These are phyloP conservation scores for Dendrothele bispora DNA, from an alignment of 768 basidiomycete species.

Conservation along the genomic window DNA sequence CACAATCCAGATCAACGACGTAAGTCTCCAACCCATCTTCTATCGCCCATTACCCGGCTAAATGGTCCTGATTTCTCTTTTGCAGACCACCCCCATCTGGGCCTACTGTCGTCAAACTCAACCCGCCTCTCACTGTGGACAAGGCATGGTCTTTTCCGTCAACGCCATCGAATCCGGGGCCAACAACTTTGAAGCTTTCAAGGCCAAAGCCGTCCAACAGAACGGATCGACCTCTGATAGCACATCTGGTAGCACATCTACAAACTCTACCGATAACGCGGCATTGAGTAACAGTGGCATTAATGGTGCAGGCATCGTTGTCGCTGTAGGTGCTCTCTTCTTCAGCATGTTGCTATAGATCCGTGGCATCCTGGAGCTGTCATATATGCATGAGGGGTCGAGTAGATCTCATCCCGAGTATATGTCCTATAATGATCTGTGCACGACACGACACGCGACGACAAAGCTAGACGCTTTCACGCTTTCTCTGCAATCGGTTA, in stretches of 20 bases:
- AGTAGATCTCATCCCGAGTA: too few species aligned
- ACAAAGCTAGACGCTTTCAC: too few species aligned
- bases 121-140: slow-evolving; percentile 41
- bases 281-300: slow-evolving; percentile 10
- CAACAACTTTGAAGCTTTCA: slow-evolving; percentile 56
- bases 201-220: slow-evolving; percentile 40
- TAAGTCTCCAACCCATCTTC: slow-evolving; percentile 19
- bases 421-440: too few species aligned
- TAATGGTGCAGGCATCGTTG: slow-evolving; percentile 24
- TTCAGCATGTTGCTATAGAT: slow-evolving; percentile 21
- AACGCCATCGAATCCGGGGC: slow-evolving; percentile 52
- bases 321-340: slow-evolving; percentile 20
- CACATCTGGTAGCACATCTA: slow-evolving; percentile 15
- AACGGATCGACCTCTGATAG: slow-evolving; percentile 37
- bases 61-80: slow-evolving; percentile 4
- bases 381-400: too few species aligned
- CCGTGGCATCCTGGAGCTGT: slow-evolving; percentile 5
- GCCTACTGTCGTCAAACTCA: slow-evolving; percentile 48
- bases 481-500: too few species aligned
- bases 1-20: slow-evolving; percentile 54
- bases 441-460: too few species aligned
- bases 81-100: slow-evolving; percentile 54
- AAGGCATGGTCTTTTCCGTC: slow-evolving; percentile 60
- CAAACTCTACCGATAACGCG: slow-evolving; percentile 14
- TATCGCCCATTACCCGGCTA: slow-evolving; percentile 3